Percentiles rank a stretch among this genome's conserved stretches.
phyloP scores from a whole-genome alignment of 495 filamentous ascomycete species.

The Astrothelium subdiscretum region DNA sequence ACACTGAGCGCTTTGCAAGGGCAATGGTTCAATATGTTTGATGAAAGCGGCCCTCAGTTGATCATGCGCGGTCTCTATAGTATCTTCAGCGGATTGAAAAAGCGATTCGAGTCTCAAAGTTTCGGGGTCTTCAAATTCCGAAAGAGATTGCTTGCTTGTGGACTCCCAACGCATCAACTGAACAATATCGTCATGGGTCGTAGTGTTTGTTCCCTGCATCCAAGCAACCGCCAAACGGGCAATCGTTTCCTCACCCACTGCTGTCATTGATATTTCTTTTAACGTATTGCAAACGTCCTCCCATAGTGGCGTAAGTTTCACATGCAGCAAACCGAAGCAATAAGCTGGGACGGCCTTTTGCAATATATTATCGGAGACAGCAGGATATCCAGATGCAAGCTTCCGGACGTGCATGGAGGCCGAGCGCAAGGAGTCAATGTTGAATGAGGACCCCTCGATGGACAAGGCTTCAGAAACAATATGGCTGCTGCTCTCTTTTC shows the following conservation, averaged over 20 bases:
- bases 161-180: conserved; percentile 4
- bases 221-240: conserved; percentile 66
- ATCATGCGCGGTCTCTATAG: background rate
- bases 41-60: background rate
- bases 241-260: conserved; percentile 60
- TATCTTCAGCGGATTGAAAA: background rate
- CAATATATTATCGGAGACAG: conserved; percentile 50
- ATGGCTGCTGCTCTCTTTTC: conserved; percentile 20
- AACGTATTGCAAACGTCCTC: conserved; percentile 67
- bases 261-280: conserved; percentile 58
- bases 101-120: background rate
- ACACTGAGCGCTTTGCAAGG: conserved; percentile 22
- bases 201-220: conserved; percentile 49
- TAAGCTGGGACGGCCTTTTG: conserved; percentile 62
- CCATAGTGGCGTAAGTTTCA: conserved; percentile 71
- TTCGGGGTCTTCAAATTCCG: conserved; percentile 76
- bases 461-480: conserved; percentile 46
- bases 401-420: conserved; percentile 78
- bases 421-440: conserved; percentile 59
- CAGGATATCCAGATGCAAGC: conserved; percentile 50
- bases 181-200: conserved; percentile 26
- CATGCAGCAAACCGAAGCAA: conserved; percentile 79
- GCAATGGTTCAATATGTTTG: background rate
- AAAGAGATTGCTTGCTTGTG: conserved; percentile 20
- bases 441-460: conserved; percentile 66